phyloP scores from a whole-genome alignment of 2,329 filamentous ascomycete genomes.

The Neoarthrinium moseri region DNA sequence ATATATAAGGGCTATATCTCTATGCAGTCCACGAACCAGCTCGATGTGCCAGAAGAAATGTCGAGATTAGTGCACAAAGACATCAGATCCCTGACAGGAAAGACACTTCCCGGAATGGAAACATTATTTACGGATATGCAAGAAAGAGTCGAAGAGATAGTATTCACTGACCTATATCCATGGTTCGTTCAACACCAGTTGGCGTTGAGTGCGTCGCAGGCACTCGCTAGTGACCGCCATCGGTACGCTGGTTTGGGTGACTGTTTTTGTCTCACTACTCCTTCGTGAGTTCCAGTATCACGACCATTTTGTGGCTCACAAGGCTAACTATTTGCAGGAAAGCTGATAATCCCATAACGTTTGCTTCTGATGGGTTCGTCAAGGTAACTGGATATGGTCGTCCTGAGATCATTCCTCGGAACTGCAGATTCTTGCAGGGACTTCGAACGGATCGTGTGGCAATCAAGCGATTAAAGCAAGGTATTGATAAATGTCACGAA shows the following conservation, averaged over 20 bases:
- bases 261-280: conserved; percentile 44
- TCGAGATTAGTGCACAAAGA: conserved; percentile 27
- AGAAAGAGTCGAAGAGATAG: conserved; percentile 37
- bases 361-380: conserved; percentile 49
- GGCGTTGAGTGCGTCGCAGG: conserved; percentile 34
- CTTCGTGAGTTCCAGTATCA: conserved; percentile 13
- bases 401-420: conserved; percentile 44
- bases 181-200: conserved; percentile 50
- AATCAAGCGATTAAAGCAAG: conserved; percentile 33
- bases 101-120: conserved; percentile 34
- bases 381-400: conserved; percentile 44
- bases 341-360: conserved; percentile 46
- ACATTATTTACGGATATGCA: conserved; percentile 38
- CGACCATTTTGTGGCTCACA: background rate
- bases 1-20: conserved; percentile 29
- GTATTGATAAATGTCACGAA: conserved; percentile 26
- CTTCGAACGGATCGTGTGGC: conserved; percentile 36
- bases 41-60: conserved; percentile 27
- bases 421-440: conserved; percentile 49
- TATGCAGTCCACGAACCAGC: conserved; percentile 11
- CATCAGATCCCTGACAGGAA: conserved; percentile 24
- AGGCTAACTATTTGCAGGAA: conserved; percentile 16
- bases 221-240: conserved; percentile 25
- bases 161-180: conserved; percentile 45
- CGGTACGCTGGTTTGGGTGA: conserved; percentile 41